Conservation (phyloP, 2,329 filamentous ascomycete genomes). For the Apiospora koreana region DNA sequence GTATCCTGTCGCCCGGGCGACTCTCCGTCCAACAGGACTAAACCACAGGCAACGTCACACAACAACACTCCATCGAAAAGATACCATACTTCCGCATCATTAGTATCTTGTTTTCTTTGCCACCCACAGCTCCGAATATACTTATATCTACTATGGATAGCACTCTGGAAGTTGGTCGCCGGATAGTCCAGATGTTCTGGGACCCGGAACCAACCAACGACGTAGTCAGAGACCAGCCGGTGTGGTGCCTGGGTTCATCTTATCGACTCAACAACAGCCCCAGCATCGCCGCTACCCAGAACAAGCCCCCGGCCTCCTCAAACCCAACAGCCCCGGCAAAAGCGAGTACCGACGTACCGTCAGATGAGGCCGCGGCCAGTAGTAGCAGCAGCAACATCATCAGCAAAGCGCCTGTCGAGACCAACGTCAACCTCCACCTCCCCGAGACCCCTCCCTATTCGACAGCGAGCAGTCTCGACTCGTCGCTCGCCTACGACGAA, state of each 20-base stretch:
- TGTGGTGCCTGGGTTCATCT: slow-evolving; percentile 76
- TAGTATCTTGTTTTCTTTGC: neutral
- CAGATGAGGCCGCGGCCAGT: neutral
- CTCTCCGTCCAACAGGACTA: neutral
- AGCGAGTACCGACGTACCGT: neutral
- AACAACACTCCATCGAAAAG: neutral
- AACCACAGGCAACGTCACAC: neutral
- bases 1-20: neutral
- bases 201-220: slow-evolving; percentile 87
- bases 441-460: slow-evolving; percentile 51
- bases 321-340: neutral
- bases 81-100: neutral
- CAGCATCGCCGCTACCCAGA: neutral
- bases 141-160: slow-evolving; percentile 28
- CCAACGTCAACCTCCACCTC: slow-evolving; percentile 33
- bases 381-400: too few species aligned
- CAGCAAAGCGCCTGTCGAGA: slow-evolving; percentile 17
- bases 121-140: neutral
- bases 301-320: neutral
- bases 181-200: slow-evolving; percentile 89
- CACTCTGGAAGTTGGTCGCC: slow-evolving; percentile 73
- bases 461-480: slow-evolving; percentile 52
- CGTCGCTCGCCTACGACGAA: slow-evolving; percentile 52
- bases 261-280: slow-evolving; percentile 46
- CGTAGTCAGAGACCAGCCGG: slow-evolving; percentile 62